Base-by-base conservation (phyloP, 2,329 filamentous ascomycete species). In the Talaromyces sp. region DNA sequence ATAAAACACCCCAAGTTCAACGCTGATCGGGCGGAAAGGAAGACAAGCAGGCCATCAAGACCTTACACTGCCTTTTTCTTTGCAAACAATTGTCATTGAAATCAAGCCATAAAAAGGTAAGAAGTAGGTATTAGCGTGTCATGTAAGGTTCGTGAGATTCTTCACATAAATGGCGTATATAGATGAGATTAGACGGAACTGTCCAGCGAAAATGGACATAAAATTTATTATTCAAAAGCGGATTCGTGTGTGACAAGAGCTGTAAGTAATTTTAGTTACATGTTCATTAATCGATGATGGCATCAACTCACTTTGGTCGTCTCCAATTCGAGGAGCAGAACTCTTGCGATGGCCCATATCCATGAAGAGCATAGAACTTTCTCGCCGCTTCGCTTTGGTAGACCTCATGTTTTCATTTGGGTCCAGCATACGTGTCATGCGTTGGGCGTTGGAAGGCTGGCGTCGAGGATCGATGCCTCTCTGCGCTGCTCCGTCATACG, bases 361-460 rank as follows among this genome's bases (percentile, higher is more conserved):
- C 79, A 82, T 81, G 45, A 81, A 77, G 49, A 82, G 70, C 71
- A 83, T 75, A 19, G 81, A 81, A 68, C 81, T 83, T 70, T 83
- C 81, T 50, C 81, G 74, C 67, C 81, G 76, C 69, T 81, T 81
- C 19, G 78, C 73, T 70, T 82, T 83, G 22, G 73, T 73, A 10
- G 75, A 74, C 35, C 74, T 74, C 22, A 73, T 70, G 33, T 75
- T 75, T 35, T 77, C 75, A 31, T 73, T 74, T 4, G 80, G 77
- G 19, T 74, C 71, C 60, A 83, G 64, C 73, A 80, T 78, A 22
- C 78, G 75, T 66, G 54, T 56, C 31, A 7, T 57, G 54, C 61
- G 65, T 19, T 64, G 65, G n/a, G 56, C 37, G 49, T 64, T 70
- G 67, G 65, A 62, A 69, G 47, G 60, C 67, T 62, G 72, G 49